Conservation (phyloP, 2,329 filamentous ascomycete species). For the Aspergillus phoenicis region DNA sequence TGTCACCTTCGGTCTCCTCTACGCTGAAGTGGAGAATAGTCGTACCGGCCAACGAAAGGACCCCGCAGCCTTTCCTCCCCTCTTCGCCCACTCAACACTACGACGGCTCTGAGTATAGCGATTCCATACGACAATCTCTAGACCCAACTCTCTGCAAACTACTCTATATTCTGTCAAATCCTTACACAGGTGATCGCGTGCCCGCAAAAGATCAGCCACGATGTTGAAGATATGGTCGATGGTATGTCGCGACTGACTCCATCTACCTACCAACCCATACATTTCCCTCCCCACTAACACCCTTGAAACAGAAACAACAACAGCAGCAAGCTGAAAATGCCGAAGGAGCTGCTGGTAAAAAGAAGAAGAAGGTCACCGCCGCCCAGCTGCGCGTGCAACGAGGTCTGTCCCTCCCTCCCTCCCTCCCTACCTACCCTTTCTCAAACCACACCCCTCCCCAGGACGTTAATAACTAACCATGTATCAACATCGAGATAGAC, state of each 20-base stretch:
- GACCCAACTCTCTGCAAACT: neutral
- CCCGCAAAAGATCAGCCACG: slow-evolving; percentile 44
- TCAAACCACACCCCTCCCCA: neutral
- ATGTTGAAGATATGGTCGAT: slow-evolving; percentile 99
- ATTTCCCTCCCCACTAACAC: neutral
- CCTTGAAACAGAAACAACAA: slow-evolving; percentile 61
- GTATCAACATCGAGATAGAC: slow-evolving; percentile 35
- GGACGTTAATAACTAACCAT: neutral
- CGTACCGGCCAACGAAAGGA: neutral
- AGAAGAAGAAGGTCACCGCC: slow-evolving; percentile 98
- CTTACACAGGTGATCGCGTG: neutral
- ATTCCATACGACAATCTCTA: neutral
- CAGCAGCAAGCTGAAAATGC: slow-evolving; percentile 96
- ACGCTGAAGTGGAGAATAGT: neutral
- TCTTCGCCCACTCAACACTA: neutral
- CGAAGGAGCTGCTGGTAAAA: slow-evolving; percentile 74
- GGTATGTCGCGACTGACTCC: slow-evolving; percentile 57
- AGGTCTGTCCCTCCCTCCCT: slow-evolving; percentile 58
- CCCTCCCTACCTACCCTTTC: neutral
- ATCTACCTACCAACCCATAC: neutral
- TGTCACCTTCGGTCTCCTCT: too few species aligned
- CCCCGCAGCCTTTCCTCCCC: slow-evolving; percentile 5
- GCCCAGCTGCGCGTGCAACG: slow-evolving; percentile 95
- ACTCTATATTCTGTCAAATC: neutral
- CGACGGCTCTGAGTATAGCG: too few species aligned